Evolutionary conservation across 1,284 basidiomycete genomes (phyloP).

Genomic region (Cryptococcus maquisensis): DNA sequence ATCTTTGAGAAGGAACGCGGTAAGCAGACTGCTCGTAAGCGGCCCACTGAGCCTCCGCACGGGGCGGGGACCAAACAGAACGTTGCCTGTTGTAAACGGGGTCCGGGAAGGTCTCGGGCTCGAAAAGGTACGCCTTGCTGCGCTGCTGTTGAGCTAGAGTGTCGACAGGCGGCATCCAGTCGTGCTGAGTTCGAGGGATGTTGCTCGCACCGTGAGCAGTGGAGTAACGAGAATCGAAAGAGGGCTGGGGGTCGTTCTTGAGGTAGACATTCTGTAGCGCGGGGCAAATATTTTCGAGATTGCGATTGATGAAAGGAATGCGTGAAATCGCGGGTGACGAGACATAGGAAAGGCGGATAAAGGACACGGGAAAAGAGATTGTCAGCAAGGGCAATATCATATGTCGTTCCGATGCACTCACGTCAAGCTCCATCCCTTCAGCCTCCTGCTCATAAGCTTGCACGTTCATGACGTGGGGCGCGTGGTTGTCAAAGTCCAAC

Average conservation of each 20-base stretch:
- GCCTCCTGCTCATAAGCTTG: not conserved
- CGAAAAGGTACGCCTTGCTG: conserved; percentile 2
- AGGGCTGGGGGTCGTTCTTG: not conserved
- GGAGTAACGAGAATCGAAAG: conserved; percentile 8
- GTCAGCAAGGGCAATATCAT: not conserved
- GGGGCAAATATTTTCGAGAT: not conserved
- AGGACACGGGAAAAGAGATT: not conserved
- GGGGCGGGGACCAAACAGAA: conserved; percentile 12
- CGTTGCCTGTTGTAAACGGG: conserved; percentile 3
- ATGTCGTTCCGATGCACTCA: not conserved
- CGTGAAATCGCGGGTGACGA: not conserved
- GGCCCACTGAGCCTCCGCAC: conserved; percentile 2
- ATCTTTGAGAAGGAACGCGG: conserved; percentile 11
- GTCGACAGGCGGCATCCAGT: conserved; percentile 5
- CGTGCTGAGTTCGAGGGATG: conserved; percentile 7
- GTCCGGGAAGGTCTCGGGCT: conserved; percentile 4
- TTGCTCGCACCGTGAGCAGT: conserved; percentile 14
- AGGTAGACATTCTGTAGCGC: not conserved
- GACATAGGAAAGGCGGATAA: not conserved
- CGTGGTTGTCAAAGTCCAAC: not conserved
- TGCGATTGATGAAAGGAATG: not conserved
- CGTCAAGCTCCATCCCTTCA: conserved; percentile 10
- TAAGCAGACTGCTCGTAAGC: conserved; percentile 3
- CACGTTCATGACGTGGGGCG: not conserved
- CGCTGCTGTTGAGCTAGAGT: not conserved